Percentiles rank a stretch among this genome's conserved stretches.
phyloP scores from a whole-genome alignment of 345 rosid species.

The Eucalyptus virginea region DNA sequence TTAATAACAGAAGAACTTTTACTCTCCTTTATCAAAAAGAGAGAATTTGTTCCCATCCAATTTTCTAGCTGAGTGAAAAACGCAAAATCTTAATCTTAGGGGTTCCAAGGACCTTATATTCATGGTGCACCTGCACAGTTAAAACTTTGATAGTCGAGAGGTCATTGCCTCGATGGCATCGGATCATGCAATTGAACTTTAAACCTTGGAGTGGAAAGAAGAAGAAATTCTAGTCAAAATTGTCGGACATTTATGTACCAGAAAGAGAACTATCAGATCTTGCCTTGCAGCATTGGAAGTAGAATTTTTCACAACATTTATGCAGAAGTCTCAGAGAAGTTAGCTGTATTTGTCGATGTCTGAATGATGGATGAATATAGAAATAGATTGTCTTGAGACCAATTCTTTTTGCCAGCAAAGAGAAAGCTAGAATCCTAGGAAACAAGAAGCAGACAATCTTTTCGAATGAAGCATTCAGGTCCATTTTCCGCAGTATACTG shows the following conservation, averaged over 20 bases:
- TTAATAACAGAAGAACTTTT: background rate
- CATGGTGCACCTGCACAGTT: background rate
- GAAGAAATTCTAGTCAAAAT: background rate
- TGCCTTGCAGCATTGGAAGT: background rate
- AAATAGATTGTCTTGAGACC: background rate
- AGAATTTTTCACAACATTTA: background rate
- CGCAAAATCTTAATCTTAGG: background rate
- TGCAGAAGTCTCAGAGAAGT: background rate
- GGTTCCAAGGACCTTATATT: background rate
- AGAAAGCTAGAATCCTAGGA: background rate
- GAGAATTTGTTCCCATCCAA: background rate
- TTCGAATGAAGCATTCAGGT: background rate
- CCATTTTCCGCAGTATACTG: background rate
- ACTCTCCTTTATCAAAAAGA: background rate
- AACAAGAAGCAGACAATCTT: background rate
- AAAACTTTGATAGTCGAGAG: background rate
- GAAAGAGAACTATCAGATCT: background rate
- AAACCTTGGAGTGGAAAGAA: background rate
- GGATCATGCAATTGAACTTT: background rate
- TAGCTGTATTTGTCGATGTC: background rate
- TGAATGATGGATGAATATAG: background rate
- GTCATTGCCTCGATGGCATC: background rate
- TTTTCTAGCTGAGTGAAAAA: background rate
- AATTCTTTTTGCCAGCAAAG: background rate
- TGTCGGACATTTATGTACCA: background rate